Percentiles rank a stretch among this genome's conserved stretches.
These are phyloP conservation scores for Phenoliferia sp. DNA, from an alignment of 1,284 basidiomycete species.

Conservation along the genomic window DNA sequence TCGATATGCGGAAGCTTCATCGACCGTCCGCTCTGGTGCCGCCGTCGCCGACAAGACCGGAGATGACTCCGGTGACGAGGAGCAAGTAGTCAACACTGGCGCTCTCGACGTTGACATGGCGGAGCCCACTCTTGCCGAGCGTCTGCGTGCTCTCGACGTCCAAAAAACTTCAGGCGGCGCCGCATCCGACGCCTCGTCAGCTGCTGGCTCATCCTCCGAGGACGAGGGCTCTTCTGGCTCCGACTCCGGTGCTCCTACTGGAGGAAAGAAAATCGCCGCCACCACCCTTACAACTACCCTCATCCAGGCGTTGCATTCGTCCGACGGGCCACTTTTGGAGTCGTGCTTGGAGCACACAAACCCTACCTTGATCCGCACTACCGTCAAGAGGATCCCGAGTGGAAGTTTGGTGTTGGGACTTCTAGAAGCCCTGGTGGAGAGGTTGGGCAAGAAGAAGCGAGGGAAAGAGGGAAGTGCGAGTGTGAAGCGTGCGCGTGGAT, in stretches of 20 bases:
- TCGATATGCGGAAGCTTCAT: conserved; percentile 24
- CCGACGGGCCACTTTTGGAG: conserved; percentile 81
- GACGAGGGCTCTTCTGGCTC: conserved; percentile 11
- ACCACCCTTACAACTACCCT: conserved; percentile 89
- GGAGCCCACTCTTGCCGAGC: conserved; percentile 82
- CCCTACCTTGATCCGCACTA: conserved; percentile 73
- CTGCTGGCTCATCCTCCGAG: conserved; percentile 23
- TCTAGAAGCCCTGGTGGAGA: conserved; percentile 81
- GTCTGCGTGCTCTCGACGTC: conserved; percentile 66
- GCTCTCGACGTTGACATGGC: conserved; percentile 76
- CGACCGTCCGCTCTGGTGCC: conserved; percentile 13
- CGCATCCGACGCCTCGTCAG: conserved; percentile 35
- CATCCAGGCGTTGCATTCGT: conserved; percentile 93
- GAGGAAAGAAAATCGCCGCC: conserved; percentile 57
- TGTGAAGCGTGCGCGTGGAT: conserved; percentile 78
- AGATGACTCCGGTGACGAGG: conserved; percentile 34
- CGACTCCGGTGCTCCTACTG: conserved; percentile 16
- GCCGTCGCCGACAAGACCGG: conserved; percentile 1
- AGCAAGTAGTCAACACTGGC: conserved; percentile 31
- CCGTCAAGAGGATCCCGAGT: conserved; percentile 81
- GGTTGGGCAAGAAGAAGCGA: conserved; percentile 71
- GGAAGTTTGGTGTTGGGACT: conserved; percentile 75
- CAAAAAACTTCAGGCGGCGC: conserved; percentile 32
- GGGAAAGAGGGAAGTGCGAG: conserved; percentile 56
- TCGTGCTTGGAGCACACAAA: conserved; percentile 83